Conservation (phyloP, 495 filamentous ascomycete species). For the Penicillium atrosanguineum region DNA sequence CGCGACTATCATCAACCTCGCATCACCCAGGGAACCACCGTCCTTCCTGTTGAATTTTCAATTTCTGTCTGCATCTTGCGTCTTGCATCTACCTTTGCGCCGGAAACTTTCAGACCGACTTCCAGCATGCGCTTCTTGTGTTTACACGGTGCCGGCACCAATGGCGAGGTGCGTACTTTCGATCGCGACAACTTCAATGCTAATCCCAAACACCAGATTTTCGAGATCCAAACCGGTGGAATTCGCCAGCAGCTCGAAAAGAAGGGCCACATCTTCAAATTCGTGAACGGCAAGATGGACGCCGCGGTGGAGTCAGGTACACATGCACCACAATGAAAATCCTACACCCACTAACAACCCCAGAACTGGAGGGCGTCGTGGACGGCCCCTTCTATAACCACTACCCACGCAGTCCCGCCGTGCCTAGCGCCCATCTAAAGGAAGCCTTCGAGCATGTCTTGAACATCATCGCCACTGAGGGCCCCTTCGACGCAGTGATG, state of each 20-base stretch:
- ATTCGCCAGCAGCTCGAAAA: conserved; percentile 29
- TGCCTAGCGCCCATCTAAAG: conserved; percentile 26
- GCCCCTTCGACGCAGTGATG: conserved; percentile 48
- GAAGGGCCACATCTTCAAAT: conserved; percentile 35
- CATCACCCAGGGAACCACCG: neutral
- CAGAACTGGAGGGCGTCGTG: conserved; percentile 37
- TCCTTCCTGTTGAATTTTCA: neutral
- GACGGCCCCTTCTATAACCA: conserved; percentile 41
- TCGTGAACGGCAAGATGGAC: conserved; percentile 31
- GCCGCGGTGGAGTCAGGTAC: conserved; percentile 32
- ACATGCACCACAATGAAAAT: neutral
- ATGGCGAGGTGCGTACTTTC: conserved; percentile 26
- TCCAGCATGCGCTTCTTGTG: conserved; percentile 39
- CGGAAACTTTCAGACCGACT: neutral
- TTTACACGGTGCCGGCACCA: conserved; percentile 39
- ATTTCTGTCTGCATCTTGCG: neutral
- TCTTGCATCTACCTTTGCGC: neutral
- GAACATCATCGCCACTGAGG: conserved; percentile 30
- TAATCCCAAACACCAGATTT: conserved; percentile 27
- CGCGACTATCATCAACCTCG: neutral
- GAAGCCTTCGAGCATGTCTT: conserved; percentile 34
- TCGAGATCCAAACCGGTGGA: conserved; percentile 42
- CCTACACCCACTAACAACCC: neutral
- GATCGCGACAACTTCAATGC: neutral
- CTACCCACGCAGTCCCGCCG: conserved; percentile 22